Conservation (phyloP, 208 protist genomes). For the Acanthamoeba sp. region DNA sequence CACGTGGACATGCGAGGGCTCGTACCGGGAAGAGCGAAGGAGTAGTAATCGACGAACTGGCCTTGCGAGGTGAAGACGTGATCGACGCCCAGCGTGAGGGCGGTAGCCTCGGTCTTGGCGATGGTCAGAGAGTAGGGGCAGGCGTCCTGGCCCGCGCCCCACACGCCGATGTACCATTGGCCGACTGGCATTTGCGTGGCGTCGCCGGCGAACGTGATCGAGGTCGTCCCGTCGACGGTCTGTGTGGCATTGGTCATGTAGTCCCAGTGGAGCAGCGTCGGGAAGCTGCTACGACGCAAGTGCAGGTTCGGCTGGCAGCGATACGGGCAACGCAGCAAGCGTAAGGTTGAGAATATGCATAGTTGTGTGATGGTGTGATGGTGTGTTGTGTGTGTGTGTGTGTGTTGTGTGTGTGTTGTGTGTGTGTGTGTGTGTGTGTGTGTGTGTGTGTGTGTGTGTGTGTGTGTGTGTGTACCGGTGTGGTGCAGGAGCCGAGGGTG, state of each 20-base stretch:
- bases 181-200: background rate
- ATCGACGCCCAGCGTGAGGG: background rate
- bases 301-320: background rate
- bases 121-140: background rate
- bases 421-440: background rate
- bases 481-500: background rate
- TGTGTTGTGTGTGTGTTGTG: background rate
- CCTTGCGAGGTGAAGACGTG: background rate
- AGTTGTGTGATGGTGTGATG: background rate
- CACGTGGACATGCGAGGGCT: background rate
- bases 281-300: background rate
- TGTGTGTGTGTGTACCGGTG: background rate
- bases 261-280: background rate
- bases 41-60: background rate
- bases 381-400: too few relatives aligned
- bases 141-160: background rate
- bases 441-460: too few relatives aligned
- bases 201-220: background rate
- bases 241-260: background rate
- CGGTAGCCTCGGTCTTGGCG: background rate
- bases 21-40: background rate
- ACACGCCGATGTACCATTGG: slow-evolving; percentile 1
- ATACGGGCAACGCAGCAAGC: background rate
- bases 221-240: background rate
- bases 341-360: too few relatives aligned